Base-by-base conservation (phyloP, 2,329 filamentous ascomycete species). In the Fusarium goolgardi region DNA sequence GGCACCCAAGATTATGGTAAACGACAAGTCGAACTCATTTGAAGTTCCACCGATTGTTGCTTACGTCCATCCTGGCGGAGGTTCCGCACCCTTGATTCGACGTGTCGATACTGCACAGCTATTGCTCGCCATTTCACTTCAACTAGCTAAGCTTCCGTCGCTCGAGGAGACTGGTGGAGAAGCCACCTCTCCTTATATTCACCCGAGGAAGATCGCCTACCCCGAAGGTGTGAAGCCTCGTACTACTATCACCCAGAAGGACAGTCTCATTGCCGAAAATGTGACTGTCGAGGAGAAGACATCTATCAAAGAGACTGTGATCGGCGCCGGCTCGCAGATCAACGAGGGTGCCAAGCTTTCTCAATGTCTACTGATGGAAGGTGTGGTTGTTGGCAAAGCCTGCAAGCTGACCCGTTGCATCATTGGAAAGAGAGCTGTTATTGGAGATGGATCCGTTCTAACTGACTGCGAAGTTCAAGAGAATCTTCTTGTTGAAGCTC, bases 391-490 rank as follows among this genome's bases (percentile, higher is more conserved):
- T 15, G 94, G 93, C 16, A 91, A 93, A 73, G 90, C 91, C 43
- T 94, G 91, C 75, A 93, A 93, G 77, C 82, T 98, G 52, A 96
- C 92, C 2, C 92, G 92, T 23, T 97, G 94, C 75, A 92, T 98
- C 32, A 81, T 98, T 40, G 96, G 96, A 6, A 88, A 90, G 74
- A 83, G 93, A 65, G 91, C 90, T 69, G 90, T 91, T 73, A 88
- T 99, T 70, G 94, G 95, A n/a, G 92, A 93, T 46, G 91, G 90
- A 11, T 90, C 85, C 8, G 86, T 89, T n/a, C 80, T 98, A 70
- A 94, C 90, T 54, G 92, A 97, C 63, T 97, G 94, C 73, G 94
- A 98, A 79, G 90, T 98, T 7, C 94, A 97, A 77, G 93, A 97
- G 78, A 95, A 95, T 75, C 84, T 95, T 11, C 85, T 97, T 2